phyloP scores from a whole-genome alignment of 2,329 filamentous ascomycete genomes.

The Tolypocladium tundrense region DNA sequence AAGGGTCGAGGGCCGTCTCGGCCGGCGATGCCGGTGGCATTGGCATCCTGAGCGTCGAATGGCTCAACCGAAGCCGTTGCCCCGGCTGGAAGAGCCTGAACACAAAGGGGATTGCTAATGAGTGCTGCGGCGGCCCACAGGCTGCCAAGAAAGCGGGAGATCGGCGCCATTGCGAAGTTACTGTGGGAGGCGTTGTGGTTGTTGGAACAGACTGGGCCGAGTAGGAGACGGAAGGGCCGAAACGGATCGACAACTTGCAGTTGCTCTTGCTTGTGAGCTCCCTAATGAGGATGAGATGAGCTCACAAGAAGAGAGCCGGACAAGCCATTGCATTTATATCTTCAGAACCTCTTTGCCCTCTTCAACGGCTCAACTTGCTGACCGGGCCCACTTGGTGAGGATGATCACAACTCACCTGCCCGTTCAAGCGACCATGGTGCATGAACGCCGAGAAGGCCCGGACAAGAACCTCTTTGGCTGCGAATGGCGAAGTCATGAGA shows the following conservation, averaged over 20 bases:
- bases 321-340: background rate
- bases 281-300: background rate
- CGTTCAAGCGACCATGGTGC: no score
- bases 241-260: background rate
- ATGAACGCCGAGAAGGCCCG: background rate
- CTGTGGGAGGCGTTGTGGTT: background rate
- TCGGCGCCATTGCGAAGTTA: background rate
- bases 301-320: background rate
- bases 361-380: background rate
- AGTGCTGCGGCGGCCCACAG: background rate
- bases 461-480: background rate
- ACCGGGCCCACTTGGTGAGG: no score
- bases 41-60: background rate
- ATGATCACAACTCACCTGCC: no score
- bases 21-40: background rate
- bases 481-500: background rate
- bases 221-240: background rate
- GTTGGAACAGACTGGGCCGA: background rate
- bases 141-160: background rate
- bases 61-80: background rate
- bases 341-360: background rate
- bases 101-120: background rate
- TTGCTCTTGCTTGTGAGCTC: background rate
- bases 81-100: background rate
- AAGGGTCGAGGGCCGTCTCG: slow-evolving; percentile 1